A percentile compares a stretch with the other conserved stretches of the same genome.
Evolutionary conservation across 1,284 basidiomycete species (phyloP).

Genomic region (Naganishia cerealis): DNA sequence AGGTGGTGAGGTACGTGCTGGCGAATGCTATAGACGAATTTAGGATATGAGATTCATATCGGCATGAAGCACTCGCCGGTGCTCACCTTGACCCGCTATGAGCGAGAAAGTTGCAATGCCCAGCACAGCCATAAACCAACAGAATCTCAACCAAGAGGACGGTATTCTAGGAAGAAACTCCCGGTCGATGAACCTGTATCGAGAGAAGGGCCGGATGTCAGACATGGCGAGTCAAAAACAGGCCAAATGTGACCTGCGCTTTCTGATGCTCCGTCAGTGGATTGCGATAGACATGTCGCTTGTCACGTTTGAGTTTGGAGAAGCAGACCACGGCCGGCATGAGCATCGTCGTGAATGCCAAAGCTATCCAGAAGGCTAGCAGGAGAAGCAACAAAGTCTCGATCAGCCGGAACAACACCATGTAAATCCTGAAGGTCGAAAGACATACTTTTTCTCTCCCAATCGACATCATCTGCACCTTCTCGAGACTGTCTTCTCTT

Average conservation of each 20-base stretch:
- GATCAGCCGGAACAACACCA: background rate
- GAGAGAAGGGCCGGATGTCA: background rate
- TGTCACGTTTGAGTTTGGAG: slow-evolving; percentile 53
- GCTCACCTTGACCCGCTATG: slow-evolving; percentile 59
- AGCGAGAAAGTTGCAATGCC: slow-evolving; percentile 59
- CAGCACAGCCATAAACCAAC: slow-evolving; percentile 61
- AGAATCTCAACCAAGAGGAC: slow-evolving; percentile 59
- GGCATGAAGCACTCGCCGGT: too few relatives aligned
- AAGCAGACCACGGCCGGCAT: slow-evolving; percentile 59
- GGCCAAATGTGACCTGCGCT: slow-evolving; percentile 39
- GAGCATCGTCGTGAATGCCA: slow-evolving; percentile 61
- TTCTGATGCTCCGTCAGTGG: slow-evolving; percentile 41
- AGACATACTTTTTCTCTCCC: slow-evolving; percentile 60
- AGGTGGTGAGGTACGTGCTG: slow-evolving; percentile 58
- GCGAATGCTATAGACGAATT: slow-evolving; percentile 54
- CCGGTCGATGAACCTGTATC: slow-evolving; percentile 54
- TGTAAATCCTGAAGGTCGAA: background rate
- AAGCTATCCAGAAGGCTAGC: slow-evolving; percentile 57
- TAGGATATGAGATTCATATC: background rate
- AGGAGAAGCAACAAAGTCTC: background rate
- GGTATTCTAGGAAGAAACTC: slow-evolving; percentile 57
- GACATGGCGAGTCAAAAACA: background rate
- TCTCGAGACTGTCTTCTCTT: slow-evolving; percentile 37
- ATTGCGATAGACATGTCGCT: slow-evolving; percentile 49
- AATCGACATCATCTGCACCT: slow-evolving; percentile 54